phyloP scores from a whole-genome alignment of 345 rosid genomes.

The Viola odorata region DNA sequence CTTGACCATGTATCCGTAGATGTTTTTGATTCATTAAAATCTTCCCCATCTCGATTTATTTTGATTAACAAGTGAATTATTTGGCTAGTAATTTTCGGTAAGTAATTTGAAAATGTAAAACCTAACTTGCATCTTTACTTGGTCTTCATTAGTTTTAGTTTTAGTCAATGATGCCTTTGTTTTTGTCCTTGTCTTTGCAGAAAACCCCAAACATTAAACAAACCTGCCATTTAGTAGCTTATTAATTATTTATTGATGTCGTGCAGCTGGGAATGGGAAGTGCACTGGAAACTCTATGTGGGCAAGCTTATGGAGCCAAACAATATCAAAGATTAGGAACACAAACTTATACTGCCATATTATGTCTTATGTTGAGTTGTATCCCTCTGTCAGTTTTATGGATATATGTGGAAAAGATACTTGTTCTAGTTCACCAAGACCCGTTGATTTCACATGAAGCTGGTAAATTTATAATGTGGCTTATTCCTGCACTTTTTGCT shows the following conservation, averaged over 20 bases:
- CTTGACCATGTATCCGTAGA: no score
- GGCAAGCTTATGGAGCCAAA: slow-evolving; percentile 62
- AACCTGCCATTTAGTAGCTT: no score
- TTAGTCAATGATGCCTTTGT: no score
- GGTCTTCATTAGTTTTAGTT: no score
- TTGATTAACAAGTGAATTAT: no score
- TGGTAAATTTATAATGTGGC: slow-evolving; percentile 34
- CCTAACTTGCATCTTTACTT: no score
- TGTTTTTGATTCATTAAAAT: no score
- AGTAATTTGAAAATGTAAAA: no score
- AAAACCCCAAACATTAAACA: no score
- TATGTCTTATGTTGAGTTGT: slow-evolving; percentile 30
- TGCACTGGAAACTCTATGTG: slow-evolving; percentile 57
- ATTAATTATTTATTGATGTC: not conserved
- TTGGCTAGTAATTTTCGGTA: no score
- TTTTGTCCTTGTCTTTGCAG: no score
- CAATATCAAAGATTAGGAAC: slow-evolving; percentile 39
- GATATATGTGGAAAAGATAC: slow-evolving; percentile 43
- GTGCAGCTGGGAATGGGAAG: slow-evolving; percentile 47
- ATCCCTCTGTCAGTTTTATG: slow-evolving; percentile 34
- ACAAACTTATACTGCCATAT: slow-evolving; percentile 34
- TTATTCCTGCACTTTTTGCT: slow-evolving; percentile 43
- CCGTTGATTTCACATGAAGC: slow-evolving; percentile 37
- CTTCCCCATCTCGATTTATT: no score
- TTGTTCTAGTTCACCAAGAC: slow-evolving; percentile 32